Conservation (phyloP, 495 filamentous ascomycete genomes). For the Oleoguttula mirabilis region DNA sequence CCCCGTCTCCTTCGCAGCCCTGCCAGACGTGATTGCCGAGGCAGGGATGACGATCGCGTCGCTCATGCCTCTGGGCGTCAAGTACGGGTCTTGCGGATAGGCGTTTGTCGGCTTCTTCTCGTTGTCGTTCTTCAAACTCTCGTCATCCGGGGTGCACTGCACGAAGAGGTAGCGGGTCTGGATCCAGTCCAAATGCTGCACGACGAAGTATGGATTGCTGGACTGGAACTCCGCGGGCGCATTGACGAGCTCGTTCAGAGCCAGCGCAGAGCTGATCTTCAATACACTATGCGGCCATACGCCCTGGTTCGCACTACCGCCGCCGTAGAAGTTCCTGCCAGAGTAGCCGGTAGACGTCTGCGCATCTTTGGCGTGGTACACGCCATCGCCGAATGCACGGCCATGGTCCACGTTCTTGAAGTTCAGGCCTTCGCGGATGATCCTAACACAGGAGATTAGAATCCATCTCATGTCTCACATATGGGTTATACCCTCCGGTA, state of each 20-base stretch:
- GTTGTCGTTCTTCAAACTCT: conserved; percentile 1
- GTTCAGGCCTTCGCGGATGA: conserved; percentile 70
- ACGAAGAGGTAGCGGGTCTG: conserved; percentile 85
- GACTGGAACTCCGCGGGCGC: conserved; percentile 48
- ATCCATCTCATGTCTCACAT: too few species aligned
- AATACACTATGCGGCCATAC: conserved; percentile 62
- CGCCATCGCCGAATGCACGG: conserved; percentile 64
- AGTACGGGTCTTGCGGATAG: conserved; percentile 45
- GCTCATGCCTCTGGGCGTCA: conserved; percentile 32
- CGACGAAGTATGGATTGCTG: conserved; percentile 51
- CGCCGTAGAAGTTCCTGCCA: background rate
- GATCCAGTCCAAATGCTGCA: conserved; percentile 73
- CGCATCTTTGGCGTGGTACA: conserved; percentile 60
- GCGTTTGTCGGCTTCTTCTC: conserved; percentile 27
- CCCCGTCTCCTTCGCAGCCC: conserved; percentile 12
- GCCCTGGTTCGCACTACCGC: background rate
- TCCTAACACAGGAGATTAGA: too few species aligned
- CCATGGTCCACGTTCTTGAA: conserved; percentile 52
- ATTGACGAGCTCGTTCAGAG: conserved; percentile 83
- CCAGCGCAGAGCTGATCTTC: conserved; percentile 46
- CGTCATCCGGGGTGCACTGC: conserved; percentile 21
- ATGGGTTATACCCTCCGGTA: too few species aligned
- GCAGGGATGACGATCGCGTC: conserved; percentile 25
- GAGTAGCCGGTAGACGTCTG: conserved; percentile 48
- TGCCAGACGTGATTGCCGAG: conserved; percentile 35